A percentile compares a stretch with the other conserved stretches of the same genome.
Evolutionary conservation across 129 eudicot genomes (phyloP).

Genomic region (Heracleum sosnowskyi): DNA sequence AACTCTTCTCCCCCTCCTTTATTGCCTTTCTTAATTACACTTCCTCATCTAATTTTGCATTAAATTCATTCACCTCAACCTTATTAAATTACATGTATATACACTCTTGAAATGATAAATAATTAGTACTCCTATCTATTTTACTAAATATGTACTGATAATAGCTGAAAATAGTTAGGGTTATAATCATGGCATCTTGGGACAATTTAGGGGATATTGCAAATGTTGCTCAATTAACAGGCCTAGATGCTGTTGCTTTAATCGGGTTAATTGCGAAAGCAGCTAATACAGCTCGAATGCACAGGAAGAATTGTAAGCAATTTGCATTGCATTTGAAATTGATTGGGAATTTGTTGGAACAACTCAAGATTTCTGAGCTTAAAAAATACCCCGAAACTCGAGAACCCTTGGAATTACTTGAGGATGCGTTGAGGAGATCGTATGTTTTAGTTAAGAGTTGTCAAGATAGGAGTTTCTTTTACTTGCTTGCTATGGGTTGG

Average conservation of each 20-base stretch:
- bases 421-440: slow-evolving; percentile 90
- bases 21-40: not conserved
- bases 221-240: slow-evolving; percentile 69
- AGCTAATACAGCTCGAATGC: slow-evolving; percentile 85
- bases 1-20: not conserved
- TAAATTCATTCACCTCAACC: not conserved
- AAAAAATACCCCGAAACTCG: slow-evolving; percentile 86
- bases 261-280: slow-evolving; percentile 85
- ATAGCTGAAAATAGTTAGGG: not conserved
- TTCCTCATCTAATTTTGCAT: not conserved
- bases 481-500: slow-evolving; percentile 98
- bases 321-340: slow-evolving; percentile 85
- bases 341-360: slow-evolving; percentile 72
- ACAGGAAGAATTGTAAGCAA: slow-evolving; percentile 81
- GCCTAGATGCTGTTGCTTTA: slow-evolving; percentile 64
- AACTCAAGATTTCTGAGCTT: slow-evolving; percentile 71
- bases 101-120: not conserved
- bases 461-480: slow-evolving; percentile 80
- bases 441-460: slow-evolving; percentile 81
- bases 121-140: no score
- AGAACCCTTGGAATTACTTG: slow-evolving; percentile 89
- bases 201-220: slow-evolving; percentile 83
- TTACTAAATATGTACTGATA: no score
- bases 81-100: not conserved
- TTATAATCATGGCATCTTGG: slow-evolving; percentile 48